Evolutionary conservation across 179 eudicot genomes (phyloP).

Genomic region (Beta corolliflora): DNA sequence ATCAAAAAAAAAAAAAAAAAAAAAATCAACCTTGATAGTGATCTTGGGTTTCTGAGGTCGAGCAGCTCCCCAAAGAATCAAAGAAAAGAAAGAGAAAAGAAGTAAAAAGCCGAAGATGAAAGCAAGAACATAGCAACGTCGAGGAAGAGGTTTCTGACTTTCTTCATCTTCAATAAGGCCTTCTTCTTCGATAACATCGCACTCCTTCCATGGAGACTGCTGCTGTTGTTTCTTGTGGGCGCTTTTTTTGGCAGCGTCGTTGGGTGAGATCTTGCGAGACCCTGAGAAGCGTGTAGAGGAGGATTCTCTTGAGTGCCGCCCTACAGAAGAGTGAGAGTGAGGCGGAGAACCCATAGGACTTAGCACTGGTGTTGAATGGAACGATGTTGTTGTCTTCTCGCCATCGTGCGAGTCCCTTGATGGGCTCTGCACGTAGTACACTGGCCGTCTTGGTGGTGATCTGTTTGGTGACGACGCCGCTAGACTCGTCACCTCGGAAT

Average conservation of each 20-base stretch:
- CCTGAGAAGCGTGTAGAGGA: slow-evolving; percentile 86
- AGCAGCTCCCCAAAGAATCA: slow-evolving; percentile 75
- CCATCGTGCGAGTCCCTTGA: slow-evolving; percentile 91
- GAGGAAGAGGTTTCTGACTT: slow-evolving; percentile 38
- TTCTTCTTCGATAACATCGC: slow-evolving; percentile 73
- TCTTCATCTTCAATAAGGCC: slow-evolving; percentile 60
- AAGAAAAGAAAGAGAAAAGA: slow-evolving; percentile 59
- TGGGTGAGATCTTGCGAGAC: slow-evolving; percentile 60
- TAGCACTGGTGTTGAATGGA: slow-evolving; percentile 73
- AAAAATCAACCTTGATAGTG: slow-evolving; percentile 53
- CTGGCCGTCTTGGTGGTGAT: slow-evolving; percentile 61
- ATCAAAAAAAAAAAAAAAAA: no score
- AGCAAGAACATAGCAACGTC: slow-evolving; percentile 56
- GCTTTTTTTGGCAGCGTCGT: slow-evolving; percentile 31
- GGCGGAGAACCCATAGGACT: slow-evolving; percentile 79
- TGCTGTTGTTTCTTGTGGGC: no score
- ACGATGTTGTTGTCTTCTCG: slow-evolving; percentile 75
- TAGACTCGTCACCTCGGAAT: slow-evolving; percentile 80
- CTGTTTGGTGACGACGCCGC: slow-evolving; percentile 76
- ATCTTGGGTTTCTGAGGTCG: slow-evolving; percentile 80
- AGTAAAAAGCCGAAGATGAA: slow-evolving; percentile 61
- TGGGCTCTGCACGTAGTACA: slow-evolving; percentile 84
- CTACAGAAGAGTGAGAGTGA: slow-evolving; percentile 76
- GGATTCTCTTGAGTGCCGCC: slow-evolving; percentile 80
- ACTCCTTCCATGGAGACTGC: slow-evolving; percentile 42